Evolutionary conservation across 108 stramenopile genomes (phyloP), one percentile per base, ranked within the genome.

Genomic region (Asterionellopsis glacialis): DNA sequence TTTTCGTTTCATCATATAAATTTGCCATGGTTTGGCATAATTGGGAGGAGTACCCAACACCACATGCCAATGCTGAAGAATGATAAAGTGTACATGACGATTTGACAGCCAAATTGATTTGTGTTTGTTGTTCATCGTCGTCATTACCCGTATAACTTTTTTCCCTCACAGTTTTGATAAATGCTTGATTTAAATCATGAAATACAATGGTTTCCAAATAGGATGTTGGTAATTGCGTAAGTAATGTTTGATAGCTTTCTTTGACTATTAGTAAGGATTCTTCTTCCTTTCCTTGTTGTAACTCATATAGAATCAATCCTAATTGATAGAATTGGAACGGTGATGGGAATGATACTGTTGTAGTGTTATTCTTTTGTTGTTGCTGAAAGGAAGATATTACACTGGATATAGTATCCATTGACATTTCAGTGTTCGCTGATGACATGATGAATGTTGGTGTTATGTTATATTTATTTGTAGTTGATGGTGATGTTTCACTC

Each of bases 11-110:
- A 33, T 33, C 65, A 56, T 76, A 76, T 11, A 61, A 26, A n/a
- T 40, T 13, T 0, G 75, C 22, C 23, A 76, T 41, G 4, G 51
- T 62, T 1, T 48, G 52, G 0, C 64, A 28, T 59, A 68, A 63
- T 3, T 55, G 59, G 6, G 33, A 38, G 27, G 63, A 45, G 51
- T 63, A 76, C 13, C 39, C 60, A 10, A 68, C 0, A 6, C 47
- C 41, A 48, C 75, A 76, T 2, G 64, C 18, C 41, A 43, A 44
- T 12, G 60, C 28, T 0, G 67, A 45, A 39, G 41, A 5, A 14
- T 45, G 25, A 27, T 52, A 61, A 19, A 72, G 47, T 2, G 33
- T 5, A 33, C 33, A 33, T 7, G 7, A 33, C 5, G 33, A 33
- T 33, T 33, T 33, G 5, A 33, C 33, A 33, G 33, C 33, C 33